Base-by-base conservation (phyloP, 2,329 filamentous ascomycete genomes). In the Talaromyces sp. region DNA sequence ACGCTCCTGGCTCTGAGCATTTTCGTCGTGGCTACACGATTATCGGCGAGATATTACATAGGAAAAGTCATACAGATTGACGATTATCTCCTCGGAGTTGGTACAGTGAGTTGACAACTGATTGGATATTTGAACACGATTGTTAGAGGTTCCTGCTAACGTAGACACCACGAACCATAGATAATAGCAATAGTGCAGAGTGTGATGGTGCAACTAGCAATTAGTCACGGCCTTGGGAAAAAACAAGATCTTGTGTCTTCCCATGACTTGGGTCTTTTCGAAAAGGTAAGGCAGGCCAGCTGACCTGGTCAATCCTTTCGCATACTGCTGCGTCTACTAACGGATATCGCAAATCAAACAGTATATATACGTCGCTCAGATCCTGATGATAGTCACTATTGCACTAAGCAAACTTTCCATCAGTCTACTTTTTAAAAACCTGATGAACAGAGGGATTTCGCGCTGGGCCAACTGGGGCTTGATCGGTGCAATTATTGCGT, bases 361-460 rank as follows among this genome's bases (percentile, higher is more conserved):
- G 63, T 63, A 64, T 31, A 59, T 61, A 58, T 64, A 65, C 51
- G 54, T 59, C 2, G 62, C 64, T 13, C 64, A 65, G 36, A 63
- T 65, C 13, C 53, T 65, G 5, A 56, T 65, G 10, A 55, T 65
- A 21, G 41, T 54, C 8, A 63, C 63, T 4, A 37, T 64, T 31
- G 55, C 64, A 8, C 50, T 63, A 8, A 63, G 63, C 48, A 65
- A 65, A 50, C 55, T 65, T 21, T 65, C 64, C 10, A 53, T 63
- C 15, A 60, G 55, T 6, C 46, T 65, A 1, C 59, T 65, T 3
- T 64, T 65, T 36, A 61, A 63, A 22, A 64, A 55, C 19, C 33
- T 64, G 33, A 63, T 64, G 60, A 61, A 60, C n/a, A 60, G 59
- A 10, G 60, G 60, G 1, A 21, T 43, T 11, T 57, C 53, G 11